Evolutionary conservation across 345 rosid species (phyloP).

Genomic region (Corchorus capsularis): DNA sequence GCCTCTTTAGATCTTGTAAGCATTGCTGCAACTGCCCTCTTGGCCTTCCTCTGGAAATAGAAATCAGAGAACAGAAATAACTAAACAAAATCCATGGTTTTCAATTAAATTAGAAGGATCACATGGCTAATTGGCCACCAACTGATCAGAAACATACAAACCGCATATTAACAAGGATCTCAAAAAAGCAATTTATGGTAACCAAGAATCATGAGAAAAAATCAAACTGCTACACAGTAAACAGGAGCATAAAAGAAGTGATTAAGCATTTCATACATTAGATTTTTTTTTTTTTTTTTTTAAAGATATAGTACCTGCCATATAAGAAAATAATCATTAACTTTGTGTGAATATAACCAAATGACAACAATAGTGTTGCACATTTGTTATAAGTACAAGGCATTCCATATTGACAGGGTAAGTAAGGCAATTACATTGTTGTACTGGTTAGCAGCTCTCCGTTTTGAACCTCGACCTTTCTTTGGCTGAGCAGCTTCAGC

Average conservation of each 20-base stretch:
- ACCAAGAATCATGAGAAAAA: neutral
- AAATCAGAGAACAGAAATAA: neutral
- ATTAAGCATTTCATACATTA: neutral
- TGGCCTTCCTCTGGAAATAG: slow-evolving; percentile 65
- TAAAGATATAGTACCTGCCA: neutral
- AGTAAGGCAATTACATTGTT: slow-evolving; percentile 52
- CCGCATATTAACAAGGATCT: neutral
- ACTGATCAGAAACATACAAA: neutral
- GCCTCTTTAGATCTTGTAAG: slow-evolving; percentile 70
- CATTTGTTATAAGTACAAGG: neutral
- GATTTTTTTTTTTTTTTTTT: no score
- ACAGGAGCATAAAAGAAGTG: neutral
- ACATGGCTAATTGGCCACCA: neutral
- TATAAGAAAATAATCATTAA: no score
- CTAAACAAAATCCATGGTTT: neutral
- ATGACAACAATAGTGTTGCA: neutral
- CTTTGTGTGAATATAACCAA: neutral
- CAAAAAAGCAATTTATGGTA: neutral
- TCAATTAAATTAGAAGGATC: slow-evolving; percentile 7
- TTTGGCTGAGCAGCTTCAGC: slow-evolving; percentile 40
- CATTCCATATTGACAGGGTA: slow-evolving; percentile 7
- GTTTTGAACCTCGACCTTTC: slow-evolving; percentile 67
- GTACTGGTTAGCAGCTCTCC: slow-evolving; percentile 66
- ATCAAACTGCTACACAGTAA: neutral
- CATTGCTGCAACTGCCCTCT: slow-evolving; percentile 94